phyloP scores from a whole-genome alignment of 805 yeast species.

The Yamadazyma sp. region DNA sequence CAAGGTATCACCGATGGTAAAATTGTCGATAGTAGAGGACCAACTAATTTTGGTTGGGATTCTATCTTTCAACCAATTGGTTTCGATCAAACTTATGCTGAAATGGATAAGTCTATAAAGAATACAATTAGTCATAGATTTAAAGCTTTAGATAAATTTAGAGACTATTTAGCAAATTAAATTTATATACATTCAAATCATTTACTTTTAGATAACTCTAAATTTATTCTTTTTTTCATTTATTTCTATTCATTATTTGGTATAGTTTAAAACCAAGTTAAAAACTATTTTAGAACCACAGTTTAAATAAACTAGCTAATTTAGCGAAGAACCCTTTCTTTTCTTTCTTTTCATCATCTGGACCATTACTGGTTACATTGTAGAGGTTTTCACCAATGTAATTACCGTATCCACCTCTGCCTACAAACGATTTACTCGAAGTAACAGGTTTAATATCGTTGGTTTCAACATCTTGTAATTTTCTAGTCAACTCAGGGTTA shows the following conservation, averaged over 20 bases:
- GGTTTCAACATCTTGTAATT: constrained; percentile 63
- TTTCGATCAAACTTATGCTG: constrained; percentile 70
- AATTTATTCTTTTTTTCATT: no score
- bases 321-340: constrained; percentile 42
- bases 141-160: constrained; percentile 74
- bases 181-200: background rate
- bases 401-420: constrained; percentile 68
- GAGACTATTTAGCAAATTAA: constrained; percentile 46
- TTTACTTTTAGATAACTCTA: background rate
- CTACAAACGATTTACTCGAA: constrained; percentile 48
- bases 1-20: constrained; percentile 81
- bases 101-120: constrained; percentile 74
- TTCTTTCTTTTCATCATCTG: constrained; percentile 14
- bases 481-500: constrained; percentile 56
- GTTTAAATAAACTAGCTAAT: constrained; percentile 42
- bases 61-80: constrained; percentile 85
- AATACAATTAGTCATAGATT: constrained; percentile 85
- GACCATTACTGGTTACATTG: constrained; percentile 34
- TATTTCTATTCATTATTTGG: no score
- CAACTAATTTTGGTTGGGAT: constrained; percentile 91
- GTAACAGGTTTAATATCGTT: constrained; percentile 42
- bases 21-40: constrained; percentile 78
- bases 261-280: background rate
- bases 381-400: constrained; percentile 38
- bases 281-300: no score